Percentiles rank a stretch among this genome's conserved stretches.
These are phyloP conservation scores for Wilcoxina mikolae DNA, from an alignment of 495 filamentous ascomycete species.

Conservation along the genomic window DNA sequence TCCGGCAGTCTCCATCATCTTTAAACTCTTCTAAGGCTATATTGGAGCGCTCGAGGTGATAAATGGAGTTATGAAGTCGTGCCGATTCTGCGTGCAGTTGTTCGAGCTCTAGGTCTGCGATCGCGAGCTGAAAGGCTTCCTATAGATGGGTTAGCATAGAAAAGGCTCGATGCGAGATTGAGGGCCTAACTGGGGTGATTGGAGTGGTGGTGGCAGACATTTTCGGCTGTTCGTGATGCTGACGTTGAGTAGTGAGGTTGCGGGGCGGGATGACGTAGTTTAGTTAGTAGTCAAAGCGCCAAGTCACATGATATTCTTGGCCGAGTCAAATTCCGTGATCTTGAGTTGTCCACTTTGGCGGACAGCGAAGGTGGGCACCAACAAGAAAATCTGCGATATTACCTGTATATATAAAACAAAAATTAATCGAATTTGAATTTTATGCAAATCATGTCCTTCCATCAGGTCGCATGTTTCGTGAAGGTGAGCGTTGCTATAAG, in stretches of 20 bases:
- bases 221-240: background rate
- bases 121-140: constrained; percentile 41
- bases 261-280: background rate
- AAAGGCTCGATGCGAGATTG: background rate
- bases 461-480: no score
- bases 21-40: constrained; percentile 38
- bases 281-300: background rate
- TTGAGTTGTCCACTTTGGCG: no score
- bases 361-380: background rate
- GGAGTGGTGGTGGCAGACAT: constrained; percentile 1
- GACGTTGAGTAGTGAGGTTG: background rate
- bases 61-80: constrained; percentile 53
- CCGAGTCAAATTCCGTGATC: no score
- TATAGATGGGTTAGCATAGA: background rate
- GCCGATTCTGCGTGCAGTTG: constrained; percentile 49
- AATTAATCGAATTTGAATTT: background rate
- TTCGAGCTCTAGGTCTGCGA: constrained; percentile 45
- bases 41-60: constrained; percentile 49
- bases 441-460: background rate
- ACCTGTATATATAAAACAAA: background rate
- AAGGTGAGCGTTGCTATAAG: no score
- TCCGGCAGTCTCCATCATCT: constrained; percentile 38
- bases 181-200: background rate
- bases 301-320: background rate
- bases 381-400: background rate